These are phyloP conservation scores for Ceratocystis variospora DNA, from an alignment of 2,329 filamentous ascomycete species.

Conservation along the genomic window DNA sequence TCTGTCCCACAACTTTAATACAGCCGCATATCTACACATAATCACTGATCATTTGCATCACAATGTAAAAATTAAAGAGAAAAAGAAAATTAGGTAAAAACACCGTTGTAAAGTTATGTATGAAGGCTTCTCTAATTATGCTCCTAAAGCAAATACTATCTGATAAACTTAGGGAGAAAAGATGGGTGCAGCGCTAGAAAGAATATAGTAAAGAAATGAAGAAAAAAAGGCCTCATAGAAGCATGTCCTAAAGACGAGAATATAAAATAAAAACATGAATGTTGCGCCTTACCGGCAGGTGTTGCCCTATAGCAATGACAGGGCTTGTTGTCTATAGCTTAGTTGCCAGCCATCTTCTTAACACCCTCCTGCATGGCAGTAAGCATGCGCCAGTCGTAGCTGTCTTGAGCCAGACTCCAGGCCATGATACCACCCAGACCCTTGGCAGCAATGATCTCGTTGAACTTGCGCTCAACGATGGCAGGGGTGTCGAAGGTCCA, in stretches of 20 bases:
- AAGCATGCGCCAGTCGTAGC: background rate
- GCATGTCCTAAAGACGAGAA: too few relatives aligned
- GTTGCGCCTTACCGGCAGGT: background rate
- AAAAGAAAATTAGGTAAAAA: background rate
- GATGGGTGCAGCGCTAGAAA: background rate
- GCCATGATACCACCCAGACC: conserved; percentile 57
- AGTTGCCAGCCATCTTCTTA: background rate
- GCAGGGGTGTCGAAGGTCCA: conserved; percentile 60
- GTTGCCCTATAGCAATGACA: background rate
- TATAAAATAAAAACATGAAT: background rate
- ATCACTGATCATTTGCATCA: background rate
- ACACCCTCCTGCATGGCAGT: background rate
- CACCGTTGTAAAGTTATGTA: background rate
- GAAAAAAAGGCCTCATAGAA: background rate
- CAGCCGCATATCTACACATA: too few relatives aligned
- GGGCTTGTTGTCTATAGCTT: background rate
- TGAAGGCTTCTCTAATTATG: background rate
- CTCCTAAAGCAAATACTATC: background rate
- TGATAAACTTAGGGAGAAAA: background rate
- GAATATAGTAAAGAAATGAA: background rate
- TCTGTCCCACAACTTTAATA: background rate
- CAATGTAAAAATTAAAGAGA: background rate
- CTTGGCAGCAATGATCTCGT: conserved; percentile 40
- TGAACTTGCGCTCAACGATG: conserved; percentile 48
- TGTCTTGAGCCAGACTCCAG: conserved; percentile 59